Percentiles rank a stretch among this genome's conserved stretches.
These are phyloP conservation scores for Carex pumila DNA, from an alignment of 176 grass and related monocot species.

Conservation along the genomic window DNA sequence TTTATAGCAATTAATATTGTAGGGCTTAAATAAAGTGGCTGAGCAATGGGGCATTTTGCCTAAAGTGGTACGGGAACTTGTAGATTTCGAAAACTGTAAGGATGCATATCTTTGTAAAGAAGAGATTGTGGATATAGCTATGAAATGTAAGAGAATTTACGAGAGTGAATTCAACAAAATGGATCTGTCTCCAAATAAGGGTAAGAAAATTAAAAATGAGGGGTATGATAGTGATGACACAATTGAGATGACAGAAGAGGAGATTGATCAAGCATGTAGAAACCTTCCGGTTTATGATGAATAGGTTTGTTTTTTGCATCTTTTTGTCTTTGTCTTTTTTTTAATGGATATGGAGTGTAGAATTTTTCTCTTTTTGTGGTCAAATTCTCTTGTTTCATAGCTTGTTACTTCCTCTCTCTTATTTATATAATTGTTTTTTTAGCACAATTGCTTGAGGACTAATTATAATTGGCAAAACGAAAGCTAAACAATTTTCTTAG, in stretches of 20 bases:
- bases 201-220: conserved; percentile 22
- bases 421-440: neutral
- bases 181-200: conserved; percentile 12
- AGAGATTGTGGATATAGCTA: conserved; percentile 42
- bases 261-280: conserved; percentile 61
- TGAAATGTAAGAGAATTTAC: conserved; percentile 71
- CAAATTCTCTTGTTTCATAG: neutral
- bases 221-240: conserved; percentile 71
- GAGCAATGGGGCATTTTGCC: conserved; percentile 87
- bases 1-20: conserved; percentile 7
- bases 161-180: conserved; percentile 36
- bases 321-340: neutral
- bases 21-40: conserved; percentile 50
- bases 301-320: neutral
- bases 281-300: conserved; percentile 29
- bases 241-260: conserved; percentile 91
- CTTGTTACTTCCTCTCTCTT: neutral
- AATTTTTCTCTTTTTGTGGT: neutral
- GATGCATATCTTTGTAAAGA: conserved; percentile 31
- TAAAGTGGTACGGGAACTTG: conserved; percentile 51
- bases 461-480: neutral
- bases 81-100: conserved; percentile 35
- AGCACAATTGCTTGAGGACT: neutral
- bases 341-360: neutral
- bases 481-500: neutral